Percentiles rank a stretch among this genome's conserved stretches.
Conservation (phyloP, 2,329 filamentous ascomycete species). For the Xylariaceae sp. region DNA sequence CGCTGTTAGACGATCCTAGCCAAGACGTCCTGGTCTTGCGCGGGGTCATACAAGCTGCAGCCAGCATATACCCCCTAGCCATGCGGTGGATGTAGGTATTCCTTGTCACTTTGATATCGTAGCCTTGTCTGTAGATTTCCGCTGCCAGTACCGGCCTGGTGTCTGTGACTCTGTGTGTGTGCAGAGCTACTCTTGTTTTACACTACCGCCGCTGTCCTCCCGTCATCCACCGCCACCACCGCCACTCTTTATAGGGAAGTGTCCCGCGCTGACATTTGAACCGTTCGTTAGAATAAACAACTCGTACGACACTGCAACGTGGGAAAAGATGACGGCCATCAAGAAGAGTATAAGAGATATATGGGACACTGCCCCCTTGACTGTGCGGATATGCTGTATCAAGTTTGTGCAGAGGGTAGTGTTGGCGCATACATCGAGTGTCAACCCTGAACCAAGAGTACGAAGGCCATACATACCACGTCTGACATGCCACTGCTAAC, state of each 20-base stretch:
- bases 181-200: conserved; percentile 14
- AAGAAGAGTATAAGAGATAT: conserved; percentile 83
- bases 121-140: conserved; percentile 25
- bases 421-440: conserved; percentile 81
- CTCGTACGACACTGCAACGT: conserved; percentile 71
- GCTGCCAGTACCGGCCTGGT: conserved; percentile 15
- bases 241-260: conserved; percentile 6
- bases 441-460: conserved; percentile 78
- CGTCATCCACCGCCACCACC: conserved; percentile 4
- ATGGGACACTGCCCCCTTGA: conserved; percentile 74
- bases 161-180: conserved; percentile 17
- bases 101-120: conserved; percentile 22
- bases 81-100: conserved; percentile 87
- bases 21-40: conserved; percentile 78
- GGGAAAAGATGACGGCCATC: conserved; percentile 83
- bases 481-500: conserved; percentile 20
- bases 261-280: conserved; percentile 25
- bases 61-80: conserved; percentile 88
- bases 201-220: conserved; percentile 9
- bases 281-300: conserved; percentile 70
- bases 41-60: conserved; percentile 79
- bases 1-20: conserved; percentile 62
- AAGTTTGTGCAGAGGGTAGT: conserved; percentile 96
- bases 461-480: conserved; percentile 23
- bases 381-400: conserved; percentile 87